These are phyloP conservation scores for Aquilaria yunnanensis DNA, from an alignment of 345 rosid genomes.

Conservation along the genomic window DNA sequence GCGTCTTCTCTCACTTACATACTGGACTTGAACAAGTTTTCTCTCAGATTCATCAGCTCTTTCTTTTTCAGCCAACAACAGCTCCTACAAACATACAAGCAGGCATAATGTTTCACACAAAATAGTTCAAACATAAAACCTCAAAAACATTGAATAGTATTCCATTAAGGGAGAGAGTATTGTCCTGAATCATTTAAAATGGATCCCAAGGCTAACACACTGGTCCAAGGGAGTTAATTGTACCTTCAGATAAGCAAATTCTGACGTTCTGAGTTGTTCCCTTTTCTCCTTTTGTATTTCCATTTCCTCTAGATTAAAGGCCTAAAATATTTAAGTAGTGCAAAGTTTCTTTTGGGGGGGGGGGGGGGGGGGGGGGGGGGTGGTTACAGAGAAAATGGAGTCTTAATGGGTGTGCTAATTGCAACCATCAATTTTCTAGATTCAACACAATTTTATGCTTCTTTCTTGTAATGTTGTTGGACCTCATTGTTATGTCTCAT, in stretches of 20 bases:
- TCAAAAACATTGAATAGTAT: slow-evolving; percentile 3
- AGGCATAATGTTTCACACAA: slow-evolving; percentile 4
- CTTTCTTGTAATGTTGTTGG: too few relatives aligned
- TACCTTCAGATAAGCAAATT: too few relatives aligned
- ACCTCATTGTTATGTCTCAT: too few relatives aligned
- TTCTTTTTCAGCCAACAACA: slow-evolving; percentile 53
- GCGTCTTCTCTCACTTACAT: slow-evolving; percentile 58
- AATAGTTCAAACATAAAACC: not conserved
- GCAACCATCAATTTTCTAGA: too few relatives aligned
- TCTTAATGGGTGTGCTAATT: too few relatives aligned
- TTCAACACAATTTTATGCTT: too few relatives aligned
- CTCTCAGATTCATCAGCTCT: slow-evolving; percentile 74
- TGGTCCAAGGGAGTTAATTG: too few relatives aligned
- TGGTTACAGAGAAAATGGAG: too few relatives aligned
- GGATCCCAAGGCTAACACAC: too few relatives aligned
- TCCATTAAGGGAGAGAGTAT: not conserved
- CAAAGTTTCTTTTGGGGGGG: too few relatives aligned
- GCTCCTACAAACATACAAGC: slow-evolving; percentile 29
- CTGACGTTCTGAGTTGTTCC: not conserved
- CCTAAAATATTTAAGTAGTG: too few relatives aligned
- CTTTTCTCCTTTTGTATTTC: not conserved
- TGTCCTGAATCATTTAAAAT: not conserved
- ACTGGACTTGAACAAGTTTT: slow-evolving; percentile 52
- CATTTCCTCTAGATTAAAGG: not conserved
- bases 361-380: too few relatives aligned